Conservation (phyloP, 805 yeast species). For the Zygotorulaspora florentina region DNA sequence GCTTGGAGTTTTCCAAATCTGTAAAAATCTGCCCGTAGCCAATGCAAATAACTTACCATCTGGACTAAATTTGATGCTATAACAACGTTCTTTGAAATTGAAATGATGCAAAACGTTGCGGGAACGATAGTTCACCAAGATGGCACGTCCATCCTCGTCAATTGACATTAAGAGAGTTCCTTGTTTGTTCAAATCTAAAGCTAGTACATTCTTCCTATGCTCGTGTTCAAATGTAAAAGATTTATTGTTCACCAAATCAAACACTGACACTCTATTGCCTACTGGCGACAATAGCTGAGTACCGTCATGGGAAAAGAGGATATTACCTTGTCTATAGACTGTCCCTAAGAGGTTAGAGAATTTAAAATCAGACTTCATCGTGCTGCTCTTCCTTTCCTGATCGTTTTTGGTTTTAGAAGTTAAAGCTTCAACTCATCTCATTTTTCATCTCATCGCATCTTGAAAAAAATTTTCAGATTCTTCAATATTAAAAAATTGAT, state of each 20-base stretch:
- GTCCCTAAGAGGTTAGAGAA: constrained; percentile 90
- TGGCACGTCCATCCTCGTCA: constrained; percentile 90
- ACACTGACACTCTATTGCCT: constrained; percentile 86
- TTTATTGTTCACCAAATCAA: constrained; percentile 77
- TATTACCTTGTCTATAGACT: constrained; percentile 89
- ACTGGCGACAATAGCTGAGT: constrained; percentile 81
- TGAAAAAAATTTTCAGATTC: constrained; percentile 12
- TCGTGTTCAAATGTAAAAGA: constrained; percentile 90
- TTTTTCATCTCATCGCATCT: constrained; percentile 20
- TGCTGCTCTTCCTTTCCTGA: background rate
- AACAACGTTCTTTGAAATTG: constrained; percentile 79
- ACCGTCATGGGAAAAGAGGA: constrained; percentile 83
- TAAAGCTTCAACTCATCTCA: constrained; percentile 5
- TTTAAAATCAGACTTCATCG: constrained; percentile 84
- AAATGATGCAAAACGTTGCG: constrained; percentile 89
- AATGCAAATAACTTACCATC: constrained; percentile 85
- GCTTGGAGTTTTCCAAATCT: constrained; percentile 91
- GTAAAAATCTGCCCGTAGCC: constrained; percentile 75
- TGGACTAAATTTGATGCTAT: constrained; percentile 77
- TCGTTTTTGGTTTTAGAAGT: background rate
- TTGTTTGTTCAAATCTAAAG: constrained; percentile 79
- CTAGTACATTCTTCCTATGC: constrained; percentile 76
- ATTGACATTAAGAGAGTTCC: constrained; percentile 76
- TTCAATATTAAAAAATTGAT: background rate
- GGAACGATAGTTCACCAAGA: constrained; percentile 77